These are phyloP conservation scores for Exophiala phaeomuriformis DNA, from an alignment of 2,329 filamentous ascomycete species.

Conservation along the genomic window DNA sequence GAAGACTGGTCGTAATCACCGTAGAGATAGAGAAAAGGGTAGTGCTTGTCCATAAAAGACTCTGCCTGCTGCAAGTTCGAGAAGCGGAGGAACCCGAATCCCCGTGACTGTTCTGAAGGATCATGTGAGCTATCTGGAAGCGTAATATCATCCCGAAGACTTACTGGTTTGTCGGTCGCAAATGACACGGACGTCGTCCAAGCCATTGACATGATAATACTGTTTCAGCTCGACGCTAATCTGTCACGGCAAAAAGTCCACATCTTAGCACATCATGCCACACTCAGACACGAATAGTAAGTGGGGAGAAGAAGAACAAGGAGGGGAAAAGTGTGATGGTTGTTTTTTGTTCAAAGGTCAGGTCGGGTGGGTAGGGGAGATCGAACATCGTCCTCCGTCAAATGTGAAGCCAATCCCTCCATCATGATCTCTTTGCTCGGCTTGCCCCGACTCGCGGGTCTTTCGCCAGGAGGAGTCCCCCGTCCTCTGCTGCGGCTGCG, in stretches of 20 bases:
- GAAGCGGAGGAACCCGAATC: conserved; percentile 53
- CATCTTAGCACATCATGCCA: conserved; percentile 23
- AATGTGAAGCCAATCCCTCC: conserved; percentile 44
- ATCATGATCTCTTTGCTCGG: conserved; percentile 46
- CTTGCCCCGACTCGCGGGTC: conserved; percentile 35
- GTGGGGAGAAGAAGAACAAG: too few relatives aligned
- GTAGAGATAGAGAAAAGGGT: conserved; percentile 45
- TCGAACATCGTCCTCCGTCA: conserved; percentile 47
- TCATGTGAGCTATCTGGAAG: not conserved
- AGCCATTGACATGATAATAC: conserved; percentile 44
- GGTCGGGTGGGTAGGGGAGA: conserved; percentile 30
- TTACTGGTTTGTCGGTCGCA: conserved; percentile 52
- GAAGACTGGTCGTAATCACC: conserved; percentile 34
- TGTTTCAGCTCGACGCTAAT: conserved; percentile 50
- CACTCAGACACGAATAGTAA: conserved; percentile 14
- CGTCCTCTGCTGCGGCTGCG: conserved; percentile 29
- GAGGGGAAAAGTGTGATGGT: conserved; percentile 7
- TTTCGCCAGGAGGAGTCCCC: conserved; percentile 32
- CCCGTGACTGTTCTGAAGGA: conserved; percentile 45
- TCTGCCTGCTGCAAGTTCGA: conserved; percentile 43
- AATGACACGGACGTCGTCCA: conserved; percentile 53
- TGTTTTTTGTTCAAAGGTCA: conserved; percentile 17
- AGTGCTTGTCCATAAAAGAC: conserved; percentile 48
- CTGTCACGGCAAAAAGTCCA: conserved; percentile 37
- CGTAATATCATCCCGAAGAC: conserved; percentile 1